Evolutionary conservation across 345 rosid species (phyloP).

Genomic region (Eucalyptus regnans): DNA sequence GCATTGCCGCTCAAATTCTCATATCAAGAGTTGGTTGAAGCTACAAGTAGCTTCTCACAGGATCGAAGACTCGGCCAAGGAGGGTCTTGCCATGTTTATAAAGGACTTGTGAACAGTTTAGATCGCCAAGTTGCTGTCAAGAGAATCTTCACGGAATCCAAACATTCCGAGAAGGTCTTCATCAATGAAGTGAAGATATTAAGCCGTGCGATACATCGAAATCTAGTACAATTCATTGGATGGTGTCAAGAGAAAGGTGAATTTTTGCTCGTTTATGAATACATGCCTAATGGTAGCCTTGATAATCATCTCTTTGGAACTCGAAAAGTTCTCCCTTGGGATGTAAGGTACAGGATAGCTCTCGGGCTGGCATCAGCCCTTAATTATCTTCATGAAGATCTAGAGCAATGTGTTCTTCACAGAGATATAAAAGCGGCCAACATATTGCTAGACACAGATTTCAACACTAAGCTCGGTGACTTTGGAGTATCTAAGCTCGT

Average conservation of each 20-base stretch:
- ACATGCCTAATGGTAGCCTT: too few species aligned
- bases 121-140: neutral
- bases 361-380: too few species aligned
- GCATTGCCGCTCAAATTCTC: neutral
- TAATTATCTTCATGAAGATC: too few species aligned
- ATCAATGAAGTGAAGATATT: neutral
- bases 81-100: neutral
- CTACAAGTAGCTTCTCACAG: neutral
- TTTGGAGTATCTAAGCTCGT: too few species aligned
- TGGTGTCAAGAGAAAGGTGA: neutral
- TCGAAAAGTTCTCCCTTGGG: too few species aligned
- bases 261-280: neutral
- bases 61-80: neutral
- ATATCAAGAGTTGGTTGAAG: neutral
- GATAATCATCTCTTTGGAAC: too few species aligned
- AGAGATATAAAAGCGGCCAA: too few species aligned
- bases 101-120: neutral
- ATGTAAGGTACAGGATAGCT: too few species aligned
- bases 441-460: too few species aligned
- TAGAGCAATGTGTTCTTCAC: too few species aligned
- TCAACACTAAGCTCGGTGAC: too few species aligned
- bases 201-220: neutral
- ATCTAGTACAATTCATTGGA: neutral
- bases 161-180: neutral
- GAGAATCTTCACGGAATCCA: neutral